A percentile compares a stretch with the other conserved stretches of the same genome.
These are phyloP conservation scores for Skeletonema potamos DNA, from an alignment of 108 stramenopile genomes.

Conservation along the genomic window DNA sequence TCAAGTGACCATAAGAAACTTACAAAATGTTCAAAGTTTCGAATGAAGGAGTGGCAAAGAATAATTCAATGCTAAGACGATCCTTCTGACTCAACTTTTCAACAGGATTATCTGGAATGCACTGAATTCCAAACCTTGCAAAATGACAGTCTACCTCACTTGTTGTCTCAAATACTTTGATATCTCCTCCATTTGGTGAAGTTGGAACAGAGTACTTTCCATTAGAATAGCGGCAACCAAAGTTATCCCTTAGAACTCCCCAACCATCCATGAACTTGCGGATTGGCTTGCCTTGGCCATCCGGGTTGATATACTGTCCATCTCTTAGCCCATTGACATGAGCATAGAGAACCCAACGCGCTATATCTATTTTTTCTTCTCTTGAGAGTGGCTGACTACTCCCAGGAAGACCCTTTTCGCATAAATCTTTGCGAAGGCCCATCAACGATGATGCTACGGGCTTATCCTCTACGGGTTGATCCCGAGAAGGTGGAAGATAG, in stretches of 20 bases:
- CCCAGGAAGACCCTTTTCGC: background rate
- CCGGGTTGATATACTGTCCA: background rate
- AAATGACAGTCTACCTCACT: background rate
- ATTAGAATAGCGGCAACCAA: background rate
- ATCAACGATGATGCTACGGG: background rate
- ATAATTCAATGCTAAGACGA: conserved; percentile 3
- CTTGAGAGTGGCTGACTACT: background rate
- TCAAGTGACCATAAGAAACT: background rate
- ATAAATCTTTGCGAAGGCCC: background rate
- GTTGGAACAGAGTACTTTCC: background rate
- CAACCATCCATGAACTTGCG: background rate
- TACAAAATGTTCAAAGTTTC: background rate
- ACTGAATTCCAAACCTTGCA: background rate
- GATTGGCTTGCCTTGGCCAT: background rate
- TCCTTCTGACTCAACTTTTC: background rate
- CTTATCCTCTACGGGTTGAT: background rate
- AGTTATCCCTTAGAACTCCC: background rate
- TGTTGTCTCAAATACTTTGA: background rate
- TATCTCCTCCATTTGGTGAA: background rate
- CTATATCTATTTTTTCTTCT: background rate
- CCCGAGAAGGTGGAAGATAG: background rate
- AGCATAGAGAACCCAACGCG: background rate
- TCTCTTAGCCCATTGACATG: background rate
- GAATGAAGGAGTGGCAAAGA: background rate
- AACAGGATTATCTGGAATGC: background rate